Percentiles rank a stretch among this genome's conserved stretches.
phyloP scores from a whole-genome alignment of 805 yeast genomes.

The Pichia pseudocactophila region DNA sequence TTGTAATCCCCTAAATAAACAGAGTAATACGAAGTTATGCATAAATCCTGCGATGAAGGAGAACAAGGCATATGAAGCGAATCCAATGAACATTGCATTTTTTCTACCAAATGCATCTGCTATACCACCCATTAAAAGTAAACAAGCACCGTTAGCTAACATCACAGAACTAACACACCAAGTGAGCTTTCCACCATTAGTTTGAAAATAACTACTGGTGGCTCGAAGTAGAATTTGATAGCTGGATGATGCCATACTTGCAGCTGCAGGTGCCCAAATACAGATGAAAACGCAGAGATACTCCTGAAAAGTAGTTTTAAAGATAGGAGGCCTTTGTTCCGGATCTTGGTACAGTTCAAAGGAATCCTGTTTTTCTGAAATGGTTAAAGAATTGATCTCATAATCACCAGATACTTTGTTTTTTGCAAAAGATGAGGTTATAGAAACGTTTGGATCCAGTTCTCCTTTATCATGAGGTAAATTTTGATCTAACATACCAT shows the following conservation, averaged over 20 bases:
- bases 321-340: conserved; percentile 30
- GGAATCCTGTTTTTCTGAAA: neutral
- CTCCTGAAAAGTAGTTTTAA: conserved; percentile 28
- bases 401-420: neutral
- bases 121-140: conserved; percentile 37
- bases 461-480: neutral
- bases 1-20: conserved; percentile 36
- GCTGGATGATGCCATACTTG: conserved; percentile 30
- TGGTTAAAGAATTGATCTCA: neutral
- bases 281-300: conserved; percentile 25
- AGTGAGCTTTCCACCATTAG: conserved; percentile 33
- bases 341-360: conserved; percentile 11
- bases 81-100: conserved; percentile 30
- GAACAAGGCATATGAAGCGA: conserved; percentile 24
- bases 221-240: conserved; percentile 30
- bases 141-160: conserved; percentile 35
- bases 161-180: conserved; percentile 36
- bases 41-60: conserved; percentile 31
- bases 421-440: no score
- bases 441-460: neutral
- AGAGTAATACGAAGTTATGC: conserved; percentile 30
- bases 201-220: conserved; percentile 28
- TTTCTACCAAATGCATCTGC: conserved; percentile 42
- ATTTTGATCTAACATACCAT: no score
- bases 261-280: conserved; percentile 35